Evolutionary conservation across 202 grass and related monocot species (phyloP), one percentile per base, ranked within the genome.

Genomic region (Carex arenaria): DNA sequence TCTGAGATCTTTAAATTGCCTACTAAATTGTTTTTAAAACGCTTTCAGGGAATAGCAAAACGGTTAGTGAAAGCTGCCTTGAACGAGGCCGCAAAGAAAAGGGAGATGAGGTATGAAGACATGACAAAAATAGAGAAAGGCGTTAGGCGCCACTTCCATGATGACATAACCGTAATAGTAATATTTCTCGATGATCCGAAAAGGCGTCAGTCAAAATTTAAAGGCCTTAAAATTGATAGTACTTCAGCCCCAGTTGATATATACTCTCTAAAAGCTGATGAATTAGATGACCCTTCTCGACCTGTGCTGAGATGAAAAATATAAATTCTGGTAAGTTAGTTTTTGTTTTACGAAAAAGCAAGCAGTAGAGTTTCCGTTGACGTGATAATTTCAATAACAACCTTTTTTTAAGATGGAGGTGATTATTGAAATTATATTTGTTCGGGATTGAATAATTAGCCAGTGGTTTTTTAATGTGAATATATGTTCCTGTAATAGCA

Each of bases 161-260:
- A 97, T 61, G 94, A 97, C 76, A 97, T 93, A 74, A 97, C 94
- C 47, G 89, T 97, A 30, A 90, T 97, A 0, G 94, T 97, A 49
- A 83, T 97, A 26, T 97, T 88, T 87, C 89, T 97, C 13, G 94
- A 97, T 71, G 26, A 23, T 85, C 78, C 76, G 69, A 87, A 67
- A 72, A 88, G 47, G 59, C 72, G 19, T 15, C 59, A 22, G 65
- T 40, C 75, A 32, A 60, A 75, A 11, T 67, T 40, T 9, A 67
- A 65, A 66, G 80, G 80, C 10, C 59, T 67, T 15, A 84, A 63
- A 74, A 87, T 88, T 86, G 87, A 89, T 82, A 85, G 92, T 61
- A 91, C 87, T 17, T 72, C 69, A n/a, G 85, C 45, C 3, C 92
- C 92, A 40, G 54, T 91, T 40, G 92, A 94, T 86, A 89, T 92